Conservation (phyloP, 352 stramenopile species). For the Phytopythium boreale region DNA sequence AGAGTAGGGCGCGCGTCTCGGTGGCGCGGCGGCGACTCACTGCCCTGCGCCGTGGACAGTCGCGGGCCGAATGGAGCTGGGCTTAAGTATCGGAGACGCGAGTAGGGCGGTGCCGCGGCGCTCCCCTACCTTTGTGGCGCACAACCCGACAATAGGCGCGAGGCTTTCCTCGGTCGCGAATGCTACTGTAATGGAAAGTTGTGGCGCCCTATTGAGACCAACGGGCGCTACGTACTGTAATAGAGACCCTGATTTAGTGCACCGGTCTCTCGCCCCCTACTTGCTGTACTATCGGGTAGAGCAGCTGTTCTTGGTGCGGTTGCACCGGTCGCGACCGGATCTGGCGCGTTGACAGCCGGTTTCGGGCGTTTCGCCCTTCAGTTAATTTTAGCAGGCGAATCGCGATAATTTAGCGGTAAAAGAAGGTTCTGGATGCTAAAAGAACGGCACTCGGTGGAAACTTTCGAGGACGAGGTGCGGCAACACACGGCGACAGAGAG, state of each 20-base stretch:
- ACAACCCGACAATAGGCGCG: neutral
- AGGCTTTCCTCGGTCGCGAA: neutral
- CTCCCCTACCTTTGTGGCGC: neutral
- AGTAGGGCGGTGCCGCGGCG: neutral
- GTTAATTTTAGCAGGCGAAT: neutral
- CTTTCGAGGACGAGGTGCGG: neutral
- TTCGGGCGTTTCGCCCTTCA: neutral
- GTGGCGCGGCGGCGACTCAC: too few species aligned
- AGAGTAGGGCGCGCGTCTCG: too few species aligned
- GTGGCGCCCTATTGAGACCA: neutral
- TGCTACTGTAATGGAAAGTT: too few species aligned
- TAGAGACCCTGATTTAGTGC: too few species aligned
- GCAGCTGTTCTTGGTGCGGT: conserved; percentile 3
- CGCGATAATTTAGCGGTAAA: neutral
- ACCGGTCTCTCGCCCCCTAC: too few species aligned
- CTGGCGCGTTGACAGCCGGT: neutral
- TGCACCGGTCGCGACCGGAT: neutral
- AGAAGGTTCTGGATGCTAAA: neutral
- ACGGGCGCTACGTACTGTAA: neutral
- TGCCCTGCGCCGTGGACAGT: too few species aligned
- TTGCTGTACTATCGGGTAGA: neutral
- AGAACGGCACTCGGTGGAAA: neutral
- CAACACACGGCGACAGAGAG: neutral
- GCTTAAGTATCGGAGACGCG: neutral
- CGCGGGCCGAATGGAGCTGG: too few species aligned